These are phyloP conservation scores for Podaxis mareebaensis DNA, from an alignment of 768 basidiomycete species.

Conservation along the genomic window DNA sequence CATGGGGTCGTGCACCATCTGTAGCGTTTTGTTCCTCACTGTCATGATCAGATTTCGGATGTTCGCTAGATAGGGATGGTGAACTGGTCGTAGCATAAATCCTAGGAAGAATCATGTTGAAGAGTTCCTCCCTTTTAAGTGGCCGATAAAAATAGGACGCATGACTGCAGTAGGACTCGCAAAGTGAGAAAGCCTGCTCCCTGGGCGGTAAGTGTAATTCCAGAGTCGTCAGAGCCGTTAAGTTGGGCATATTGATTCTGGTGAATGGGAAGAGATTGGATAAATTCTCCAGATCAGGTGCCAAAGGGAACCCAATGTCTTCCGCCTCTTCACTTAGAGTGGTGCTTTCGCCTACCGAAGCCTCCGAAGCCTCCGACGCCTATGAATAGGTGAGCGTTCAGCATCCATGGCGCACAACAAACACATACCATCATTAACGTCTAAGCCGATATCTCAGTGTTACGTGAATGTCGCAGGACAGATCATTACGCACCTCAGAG, in stretches of 20 bases:
- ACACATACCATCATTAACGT: conserved; percentile 41
- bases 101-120: conserved; percentile 37
- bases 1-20: conserved; percentile 36
- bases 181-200: conserved; percentile 40
- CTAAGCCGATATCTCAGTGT: conserved; percentile 21
- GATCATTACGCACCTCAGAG: conserved; percentile 44
- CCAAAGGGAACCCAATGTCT: conserved; percentile 17
- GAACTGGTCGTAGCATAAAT: conserved; percentile 35
- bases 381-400: conserved; percentile 28
- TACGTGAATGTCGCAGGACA: background rate
- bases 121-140: conserved; percentile 48
- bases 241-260: conserved; percentile 30
- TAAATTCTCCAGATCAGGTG: conserved; percentile 36
- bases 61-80: conserved; percentile 13
- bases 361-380: conserved; percentile 24
- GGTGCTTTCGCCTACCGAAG: conserved; percentile 8
- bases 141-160: conserved; percentile 52
- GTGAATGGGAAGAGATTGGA: conserved; percentile 45
- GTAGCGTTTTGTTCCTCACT: background rate
- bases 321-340: conserved; percentile 3
- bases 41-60: background rate
- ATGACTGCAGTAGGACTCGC: conserved; percentile 45
- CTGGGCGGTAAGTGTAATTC: conserved; percentile 45
- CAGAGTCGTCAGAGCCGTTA: conserved; percentile 32
- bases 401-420: background rate